phyloP scores from a whole-genome alignment of 257 asterid species.

The Rubia yunnanensis region DNA sequence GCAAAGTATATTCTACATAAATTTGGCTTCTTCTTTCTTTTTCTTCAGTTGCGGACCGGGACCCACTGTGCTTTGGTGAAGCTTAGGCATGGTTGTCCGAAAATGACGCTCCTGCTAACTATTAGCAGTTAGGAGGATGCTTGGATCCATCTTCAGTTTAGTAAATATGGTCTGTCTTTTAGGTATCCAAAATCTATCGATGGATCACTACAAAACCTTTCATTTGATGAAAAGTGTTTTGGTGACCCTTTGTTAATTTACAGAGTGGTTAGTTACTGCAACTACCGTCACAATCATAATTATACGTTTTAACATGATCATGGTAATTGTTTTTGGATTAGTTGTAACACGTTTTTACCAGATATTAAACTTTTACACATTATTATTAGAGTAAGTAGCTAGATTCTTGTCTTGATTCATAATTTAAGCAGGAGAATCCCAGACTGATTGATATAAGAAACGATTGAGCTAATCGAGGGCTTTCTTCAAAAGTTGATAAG shows the following conservation, averaged over 20 bases:
- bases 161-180: not conserved
- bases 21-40: not conserved
- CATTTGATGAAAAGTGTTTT: no score
- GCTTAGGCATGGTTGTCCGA: not conserved
- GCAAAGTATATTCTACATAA: slow-evolving; percentile 12
- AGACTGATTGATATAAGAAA: not conserved
- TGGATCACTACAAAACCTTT: no score
- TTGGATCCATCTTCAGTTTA: not conserved
- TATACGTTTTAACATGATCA: no score
- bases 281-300: no score
- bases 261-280: no score
- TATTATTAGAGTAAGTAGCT: no score
- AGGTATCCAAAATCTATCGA: not conserved
- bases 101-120: slow-evolving; percentile 5
- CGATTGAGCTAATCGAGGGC: not conserved
- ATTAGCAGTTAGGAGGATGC: not conserved
- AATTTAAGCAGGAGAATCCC: not conserved
- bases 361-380: no score
- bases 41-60: not conserved
- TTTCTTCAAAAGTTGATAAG: not conserved
- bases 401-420: not conserved
- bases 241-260: not conserved
- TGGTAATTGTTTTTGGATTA: no score
- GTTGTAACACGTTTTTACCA: no score
- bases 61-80: not conserved